These are phyloP conservation scores for Pichiaceae sp. DNA, from an alignment of 1,139 yeast species.

Conservation along the genomic window DNA sequence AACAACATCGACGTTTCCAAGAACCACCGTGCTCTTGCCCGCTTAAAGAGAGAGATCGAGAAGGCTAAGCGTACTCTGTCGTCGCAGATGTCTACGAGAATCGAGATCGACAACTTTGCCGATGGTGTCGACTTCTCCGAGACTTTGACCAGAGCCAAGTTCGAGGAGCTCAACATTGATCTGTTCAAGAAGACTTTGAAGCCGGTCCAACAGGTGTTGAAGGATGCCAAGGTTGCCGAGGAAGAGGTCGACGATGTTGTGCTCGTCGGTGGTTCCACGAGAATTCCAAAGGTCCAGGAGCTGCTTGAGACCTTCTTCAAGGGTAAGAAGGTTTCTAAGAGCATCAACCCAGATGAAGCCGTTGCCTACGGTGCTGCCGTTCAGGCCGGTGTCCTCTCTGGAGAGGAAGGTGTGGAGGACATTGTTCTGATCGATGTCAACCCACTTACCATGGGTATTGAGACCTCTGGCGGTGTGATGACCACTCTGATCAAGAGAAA, in stretches of 20 bases:
- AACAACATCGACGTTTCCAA: conserved; percentile 66
- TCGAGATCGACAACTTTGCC: conserved; percentile 90
- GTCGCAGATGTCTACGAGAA: conserved; percentile 80
- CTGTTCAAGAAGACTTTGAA: conserved; percentile 82
- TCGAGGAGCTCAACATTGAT: conserved; percentile 85
- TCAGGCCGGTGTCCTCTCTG: conserved; percentile 92
- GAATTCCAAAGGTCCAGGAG: conserved; percentile 96
- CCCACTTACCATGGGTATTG: conserved; percentile 93
- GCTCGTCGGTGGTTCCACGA: conserved; percentile 94
- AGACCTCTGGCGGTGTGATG: conserved; percentile 97
- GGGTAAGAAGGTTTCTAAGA: conserved; percentile 91
- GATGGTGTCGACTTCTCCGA: conserved; percentile 95
- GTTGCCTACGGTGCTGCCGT: conserved; percentile 98
- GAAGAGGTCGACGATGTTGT: conserved; percentile 86
- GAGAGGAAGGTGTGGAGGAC: conserved; percentile 76
- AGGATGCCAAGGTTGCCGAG: conserved; percentile 80
- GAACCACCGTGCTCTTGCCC: conserved; percentile 75
- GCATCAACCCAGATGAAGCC: conserved; percentile 96
- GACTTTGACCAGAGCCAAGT: conserved; percentile 88
- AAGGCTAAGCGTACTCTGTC: conserved; percentile 94
- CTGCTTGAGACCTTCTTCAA: conserved; percentile 79
- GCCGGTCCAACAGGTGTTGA: conserved; percentile 89
- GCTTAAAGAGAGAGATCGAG: conserved; percentile 92
- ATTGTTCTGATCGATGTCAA: conserved; percentile 84
- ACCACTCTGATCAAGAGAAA: conserved; percentile 95